phyloP scores from a whole-genome alignment of 495 filamentous ascomycete genomes.

The Daldinia caldariorum region DNA sequence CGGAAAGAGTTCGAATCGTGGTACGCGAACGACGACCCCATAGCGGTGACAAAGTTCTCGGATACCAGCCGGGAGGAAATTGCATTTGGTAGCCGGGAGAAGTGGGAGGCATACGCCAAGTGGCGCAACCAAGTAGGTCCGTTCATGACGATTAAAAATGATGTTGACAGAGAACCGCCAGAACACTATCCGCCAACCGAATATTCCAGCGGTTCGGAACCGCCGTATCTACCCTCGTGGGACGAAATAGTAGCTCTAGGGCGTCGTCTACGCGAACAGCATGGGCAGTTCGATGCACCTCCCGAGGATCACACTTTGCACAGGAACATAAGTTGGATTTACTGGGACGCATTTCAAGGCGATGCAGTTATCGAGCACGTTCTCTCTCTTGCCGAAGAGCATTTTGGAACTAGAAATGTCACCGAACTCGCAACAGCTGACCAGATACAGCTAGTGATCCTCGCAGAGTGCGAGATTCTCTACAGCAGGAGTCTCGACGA shows the following conservation, averaged over 20 bases:
- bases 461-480: conserved; percentile 4
- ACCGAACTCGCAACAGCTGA: not conserved
- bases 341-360: conserved; percentile 8
- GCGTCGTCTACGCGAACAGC: not conserved
- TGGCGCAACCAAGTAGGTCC: conserved; percentile 29
- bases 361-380: not conserved
- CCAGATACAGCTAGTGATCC: conserved; percentile 15
- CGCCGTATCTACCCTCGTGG: not conserved
- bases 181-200: not conserved
- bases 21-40: not conserved
- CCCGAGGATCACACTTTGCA: conserved; percentile 9
- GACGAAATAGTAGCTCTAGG: not conserved
- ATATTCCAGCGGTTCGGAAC: not conserved
- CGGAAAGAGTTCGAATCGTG: not conserved
- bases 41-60: conserved; percentile 18
- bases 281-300: not conserved
- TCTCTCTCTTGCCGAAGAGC: not conserved
- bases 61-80: conserved; percentile 16
- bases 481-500: conserved; percentile 1
- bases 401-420: not conserved
- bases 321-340: conserved; percentile 24
- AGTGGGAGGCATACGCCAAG: conserved; percentile 15
- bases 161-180: not conserved
- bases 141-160: conserved; percentile 26
- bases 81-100: conserved; percentile 10